Base-by-base conservation (phyloP, 352 stramenopile genomes). In the Globisporangium heterothallicum region DNA sequence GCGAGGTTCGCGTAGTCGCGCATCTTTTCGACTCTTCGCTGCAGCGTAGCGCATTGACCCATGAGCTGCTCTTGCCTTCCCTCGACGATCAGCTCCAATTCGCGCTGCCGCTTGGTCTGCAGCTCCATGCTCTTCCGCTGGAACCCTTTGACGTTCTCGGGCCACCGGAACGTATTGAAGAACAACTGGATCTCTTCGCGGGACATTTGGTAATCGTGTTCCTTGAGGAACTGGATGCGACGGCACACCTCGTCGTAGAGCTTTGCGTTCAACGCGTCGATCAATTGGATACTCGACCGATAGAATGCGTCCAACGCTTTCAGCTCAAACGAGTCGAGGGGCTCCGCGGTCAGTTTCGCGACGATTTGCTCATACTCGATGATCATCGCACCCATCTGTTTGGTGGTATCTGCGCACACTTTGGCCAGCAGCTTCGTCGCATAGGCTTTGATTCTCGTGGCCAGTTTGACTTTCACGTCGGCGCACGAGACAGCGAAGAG, bases 111-210 rank as follows among this genome's bases (percentile, higher is more conserved):
- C 49, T 89, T 92, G 22, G 78, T 85, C 58, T 97, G 88, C 4
- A 96, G 70, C 61, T 98, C 90, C 41, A 94, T 86, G 56, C 82
- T 94, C 60, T 92, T 92, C n/a, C 84, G 63, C 47, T 97, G 85
- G 64, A 96, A 97, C 0, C 75, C 73, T 61, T 95, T 95, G 44
- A 97, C 86, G 29, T 87, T 94, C 49, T 93, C 81, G 7, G 92
- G 90, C 92, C 90, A 98, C 7, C 84, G 72, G 56, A 92, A 96
- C 10, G 85, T 93, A 21, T 74, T 93, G 55, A 94, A 90, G 50
- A 97, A 94, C 21, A 94, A 68, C 57, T 96, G 81, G 9, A 97
- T 76, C 41, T 98, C 90, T 40, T 98, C 92, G 0, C 88, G 73
- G 16, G 69, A 67, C 66, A 94, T 86, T 16, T 83, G 70, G 56